Conservation (phyloP, 2,329 filamentous ascomycete species). For the Aspergillus terreus region DNA sequence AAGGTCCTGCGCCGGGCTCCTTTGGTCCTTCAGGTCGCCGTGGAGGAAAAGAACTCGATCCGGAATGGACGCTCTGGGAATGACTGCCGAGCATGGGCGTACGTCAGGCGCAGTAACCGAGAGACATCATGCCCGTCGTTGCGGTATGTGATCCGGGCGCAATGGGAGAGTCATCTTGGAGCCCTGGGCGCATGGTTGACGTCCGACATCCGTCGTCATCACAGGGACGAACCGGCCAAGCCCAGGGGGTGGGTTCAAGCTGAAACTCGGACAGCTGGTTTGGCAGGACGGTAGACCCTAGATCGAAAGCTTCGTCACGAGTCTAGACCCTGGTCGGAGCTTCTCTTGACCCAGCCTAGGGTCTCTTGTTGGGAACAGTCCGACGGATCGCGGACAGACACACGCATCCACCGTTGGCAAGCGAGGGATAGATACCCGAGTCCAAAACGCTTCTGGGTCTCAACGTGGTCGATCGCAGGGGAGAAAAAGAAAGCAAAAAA, state of each 20-base stretch:
- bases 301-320: conserved; percentile 12
- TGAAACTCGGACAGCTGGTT: conserved; percentile 16
- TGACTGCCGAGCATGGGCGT: conserved; percentile 12
- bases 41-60: conserved; percentile 5
- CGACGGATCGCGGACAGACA: conserved; percentile 2
- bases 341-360: conserved; percentile 4
- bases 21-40: not conserved
- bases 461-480: conserved; percentile 19
- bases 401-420: conserved; percentile 9
- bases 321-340: conserved; percentile 14
- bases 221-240: conserved; percentile 2
- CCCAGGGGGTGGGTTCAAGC: conserved; percentile 11
- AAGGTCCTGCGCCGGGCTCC: not conserved
- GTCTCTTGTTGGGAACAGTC: conserved; percentile 6
- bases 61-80: conserved; percentile 15
- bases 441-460: conserved; percentile 12
- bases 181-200: not conserved
- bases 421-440: conserved; percentile 7
- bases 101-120: conserved; percentile 15
- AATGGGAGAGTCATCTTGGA: conserved; percentile 2
- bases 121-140: conserved; percentile 7
- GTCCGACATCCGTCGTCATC: conserved; percentile 8
- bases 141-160: conserved; percentile 11
- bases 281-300: conserved; percentile 1
- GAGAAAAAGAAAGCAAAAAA: not conserved